Evolutionary conservation across 2,329 filamentous ascomycete genomes (phyloP), one percentile per base, ranked within the genome.

Genomic region (Helotiales sp.): DNA sequence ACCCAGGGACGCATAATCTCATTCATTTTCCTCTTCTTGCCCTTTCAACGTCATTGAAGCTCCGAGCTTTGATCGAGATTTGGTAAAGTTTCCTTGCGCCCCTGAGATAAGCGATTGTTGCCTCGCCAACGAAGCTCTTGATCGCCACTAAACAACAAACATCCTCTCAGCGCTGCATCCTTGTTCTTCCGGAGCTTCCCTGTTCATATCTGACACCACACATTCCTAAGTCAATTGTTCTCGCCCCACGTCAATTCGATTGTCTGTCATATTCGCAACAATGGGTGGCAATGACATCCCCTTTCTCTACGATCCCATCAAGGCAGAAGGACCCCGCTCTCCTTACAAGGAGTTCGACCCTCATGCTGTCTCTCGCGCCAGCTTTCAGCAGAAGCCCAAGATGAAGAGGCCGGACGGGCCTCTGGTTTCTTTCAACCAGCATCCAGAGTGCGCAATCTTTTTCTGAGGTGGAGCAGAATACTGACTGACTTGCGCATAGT

Each of bases 291-390:
- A 79, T 68, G n/a, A n/a, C n/a, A 82, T 83, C 73, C 90, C 90
- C 55, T 95, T 88, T 77, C 81, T 93, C 73, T 95, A 95, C 75
- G 82, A 86, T 75, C 67, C 68, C 1, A 58, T 71, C 40, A 62
- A 71, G 74, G 66, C 68, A 70, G 79, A 67, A 79, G 84, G 70
- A 75, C 78, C 48, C 15, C 48, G 80, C 81, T 66, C 81, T 81
- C 62, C 81, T 76, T 71, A 76, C 73, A 72, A 77, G 68, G 69
- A 76, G n/a, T 96, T 96, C 74, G 92, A 97, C 68, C 93, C 93
- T 49, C 96, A 93, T 73, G 89, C 90, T 59, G 82, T 92, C 49
- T 93, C 91, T 22, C 83, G 91, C 70, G 89, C 90, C 61, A 93
- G 89, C 75, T 90, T 84, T 78, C 77, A 85, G 69, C 82, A 84